These are phyloP conservation scores for Trichothecium roseum DNA, from an alignment of 2,329 filamentous ascomycete genomes.

Conservation along the genomic window DNA sequence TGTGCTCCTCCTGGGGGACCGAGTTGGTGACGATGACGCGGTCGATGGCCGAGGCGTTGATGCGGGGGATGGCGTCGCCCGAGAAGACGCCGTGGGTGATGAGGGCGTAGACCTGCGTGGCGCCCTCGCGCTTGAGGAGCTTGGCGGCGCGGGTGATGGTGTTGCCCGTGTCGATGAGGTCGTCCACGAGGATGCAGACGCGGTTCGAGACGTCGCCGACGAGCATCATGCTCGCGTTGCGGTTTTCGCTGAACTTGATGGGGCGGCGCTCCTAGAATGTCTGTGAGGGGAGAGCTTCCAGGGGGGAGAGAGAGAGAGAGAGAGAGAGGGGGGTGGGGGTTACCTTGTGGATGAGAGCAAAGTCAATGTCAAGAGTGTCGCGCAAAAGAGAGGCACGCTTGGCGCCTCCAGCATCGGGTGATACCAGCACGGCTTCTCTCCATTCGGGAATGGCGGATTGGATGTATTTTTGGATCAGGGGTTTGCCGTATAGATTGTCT, in stretches of 20 bases:
- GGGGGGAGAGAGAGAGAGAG: conserved; percentile 18
- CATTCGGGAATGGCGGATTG: conserved; percentile 77
- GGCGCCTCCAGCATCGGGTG: conserved; percentile 89
- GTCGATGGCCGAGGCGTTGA: conserved; percentile 88
- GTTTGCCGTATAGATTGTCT: conserved; percentile 88
- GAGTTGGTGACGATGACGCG: conserved; percentile 94
- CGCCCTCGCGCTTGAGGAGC: conserved; percentile 90
- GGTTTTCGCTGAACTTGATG: conserved; percentile 76
- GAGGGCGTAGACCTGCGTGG: conserved; percentile 81
- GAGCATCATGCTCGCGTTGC: conserved; percentile 92
- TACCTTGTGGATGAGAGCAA: conserved; percentile 95
- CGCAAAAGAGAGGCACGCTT: conserved; percentile 95
- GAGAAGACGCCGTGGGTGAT: conserved; percentile 93
- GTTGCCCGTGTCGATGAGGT: conserved; percentile 91
- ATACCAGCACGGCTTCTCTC: conserved; percentile 83
- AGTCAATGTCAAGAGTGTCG: conserved; percentile 85
- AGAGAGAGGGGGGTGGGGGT: conserved; percentile 14
- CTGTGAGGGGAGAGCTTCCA: conserved; percentile 10
- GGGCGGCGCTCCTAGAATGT: conserved; percentile 67
- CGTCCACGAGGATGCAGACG: conserved; percentile 84
- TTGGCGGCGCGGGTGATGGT: conserved; percentile 95
- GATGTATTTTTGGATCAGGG: conserved; percentile 60
- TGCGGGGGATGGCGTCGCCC: conserved; percentile 85
- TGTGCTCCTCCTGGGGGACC: conserved; percentile 79
- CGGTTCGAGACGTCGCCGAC: conserved; percentile 76